Evolutionary conservation across 306 rosid species (phyloP), one percentile per base, ranked within the genome.

Genomic region (Quercus rubra): DNA sequence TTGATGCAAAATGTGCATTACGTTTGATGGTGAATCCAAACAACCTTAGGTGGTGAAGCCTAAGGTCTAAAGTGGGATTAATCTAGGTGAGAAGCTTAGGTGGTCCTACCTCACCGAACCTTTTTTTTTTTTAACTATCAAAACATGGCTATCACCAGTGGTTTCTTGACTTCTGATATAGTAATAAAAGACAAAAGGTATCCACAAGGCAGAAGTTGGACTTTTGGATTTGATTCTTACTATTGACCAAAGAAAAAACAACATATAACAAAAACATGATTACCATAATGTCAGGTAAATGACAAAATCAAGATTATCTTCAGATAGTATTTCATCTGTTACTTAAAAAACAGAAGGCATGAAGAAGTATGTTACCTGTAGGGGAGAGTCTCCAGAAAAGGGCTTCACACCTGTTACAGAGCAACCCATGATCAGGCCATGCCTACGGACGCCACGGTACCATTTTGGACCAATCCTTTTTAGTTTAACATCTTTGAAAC

Each of bases 391-490:
- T 23, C 98, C 93, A 1, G 97, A 87, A 1, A 83, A 88, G 76
- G 94, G 97, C 76, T 94, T 94, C 43, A 90, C 80, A 14, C 94
- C 98, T 25, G 94, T 94, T 0, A 89, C 93, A 62, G 96, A 94
- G 73, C 97, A 92, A 71, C 97, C 97, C 96, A 94, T 92, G 80
- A 92, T 94, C 77, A 94, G 82, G 46, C 97, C 97, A 56, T 94
- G 97, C 18, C 92, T 87, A 64, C 96, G 82, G 18, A 89, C 98
- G 43, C 98, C 96, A 18, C 96, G 93, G 56, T 94, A 92, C 98
- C 98, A 92, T 77, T 87, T 86, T 58, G 97, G 98, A 79, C 97
- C 97, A 67, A 94, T 94, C 85, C 97, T 94, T 86, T 92, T 94
- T 74, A 90, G 84, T 78, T 90, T 88, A 61, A 94, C 67, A 74